These are phyloP conservation scores for Talaromyces funiculosus DNA, from an alignment of 2,329 filamentous ascomycete species.

Conservation along the genomic window DNA sequence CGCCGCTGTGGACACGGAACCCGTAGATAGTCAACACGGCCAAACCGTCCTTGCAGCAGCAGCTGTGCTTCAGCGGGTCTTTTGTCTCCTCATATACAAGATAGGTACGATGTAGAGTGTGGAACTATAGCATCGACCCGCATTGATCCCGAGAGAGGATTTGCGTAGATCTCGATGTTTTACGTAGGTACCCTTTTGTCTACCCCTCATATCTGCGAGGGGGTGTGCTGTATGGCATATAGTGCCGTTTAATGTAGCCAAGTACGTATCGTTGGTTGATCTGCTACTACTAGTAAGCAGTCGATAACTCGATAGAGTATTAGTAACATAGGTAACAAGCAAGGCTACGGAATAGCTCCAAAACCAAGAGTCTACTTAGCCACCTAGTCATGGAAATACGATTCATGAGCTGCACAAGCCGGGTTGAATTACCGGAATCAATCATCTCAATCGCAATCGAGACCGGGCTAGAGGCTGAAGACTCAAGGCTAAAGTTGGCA, in stretches of 20 bases:
- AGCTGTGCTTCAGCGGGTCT: slow-evolving; percentile 4
- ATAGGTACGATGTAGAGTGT: neutral
- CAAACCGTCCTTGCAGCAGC: slow-evolving; percentile 8
- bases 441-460: slow-evolving; percentile 4
- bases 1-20: neutral
- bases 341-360: slow-evolving; percentile 4
- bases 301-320: neutral
- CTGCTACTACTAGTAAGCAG: neutral
- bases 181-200: slow-evolving; percentile 5
- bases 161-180: neutral
- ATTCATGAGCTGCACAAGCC: neutral
- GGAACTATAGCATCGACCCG: neutral
- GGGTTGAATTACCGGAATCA: neutral
- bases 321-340: slow-evolving; percentile 4
- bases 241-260: neutral
- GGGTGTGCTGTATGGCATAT: slow-evolving; percentile 4
- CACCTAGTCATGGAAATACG: slow-evolving; percentile 1
- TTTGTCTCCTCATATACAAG: neutral
- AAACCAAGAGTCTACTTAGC: neutral
- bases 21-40: neutral
- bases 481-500: neutral
- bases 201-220: slow-evolving; percentile 10
- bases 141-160: slow-evolving; percentile 3
- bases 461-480: neutral
- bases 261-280: neutral